Evolutionary conservation across 1,139 yeast genomes (phyloP), one percentile per base, ranked within the genome.

Genomic region (Hyphopichia pseudoburtonii): DNA sequence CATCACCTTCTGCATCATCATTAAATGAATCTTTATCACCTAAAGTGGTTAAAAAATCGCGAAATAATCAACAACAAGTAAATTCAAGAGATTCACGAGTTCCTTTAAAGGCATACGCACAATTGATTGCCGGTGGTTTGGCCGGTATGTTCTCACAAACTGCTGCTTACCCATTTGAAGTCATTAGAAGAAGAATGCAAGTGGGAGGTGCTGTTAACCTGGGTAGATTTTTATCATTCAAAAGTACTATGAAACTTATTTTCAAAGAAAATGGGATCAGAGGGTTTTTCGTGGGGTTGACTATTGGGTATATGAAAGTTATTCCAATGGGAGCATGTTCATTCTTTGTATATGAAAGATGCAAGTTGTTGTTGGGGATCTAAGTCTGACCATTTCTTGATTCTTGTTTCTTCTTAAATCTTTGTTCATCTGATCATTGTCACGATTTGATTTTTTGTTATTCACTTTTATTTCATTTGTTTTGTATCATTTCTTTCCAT

Each of bases 251-350:
- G 9, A 63, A 67, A 28, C 68, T 85, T 46, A 82, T 90, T 15
- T 82, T 74, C 52, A 64, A 64, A 35, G 92, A 86, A 54, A 72
- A 79, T 34, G 98, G 99, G 0, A 48, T 86, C 47, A 70, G 79
- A 48, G 98, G 98, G 3, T 88, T 85, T 56, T 92, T 86, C 56
- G 94, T 92, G 11, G 99, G 99, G 3, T 73, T 92, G 52, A 83
- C 94, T 48, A 92, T 94, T 49, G 98, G 99, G 1, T 92, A 89
- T 59, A 77, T 92, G 53, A 92, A 92, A 62, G 96, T 92, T 31
- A 81, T 86, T 16, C 99, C 99, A 14, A 92, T 92, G 98, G 92
- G 83, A 54, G 96, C 97, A 35, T 90, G 97, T 60, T 85, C 96
- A 12, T 92, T 90, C 61, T 90, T 80, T 58, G 96, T 90, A 24